These are phyloP conservation scores for Microcera coccophila DNA, from an alignment of 2,329 filamentous ascomycete genomes.

Conservation along the genomic window DNA sequence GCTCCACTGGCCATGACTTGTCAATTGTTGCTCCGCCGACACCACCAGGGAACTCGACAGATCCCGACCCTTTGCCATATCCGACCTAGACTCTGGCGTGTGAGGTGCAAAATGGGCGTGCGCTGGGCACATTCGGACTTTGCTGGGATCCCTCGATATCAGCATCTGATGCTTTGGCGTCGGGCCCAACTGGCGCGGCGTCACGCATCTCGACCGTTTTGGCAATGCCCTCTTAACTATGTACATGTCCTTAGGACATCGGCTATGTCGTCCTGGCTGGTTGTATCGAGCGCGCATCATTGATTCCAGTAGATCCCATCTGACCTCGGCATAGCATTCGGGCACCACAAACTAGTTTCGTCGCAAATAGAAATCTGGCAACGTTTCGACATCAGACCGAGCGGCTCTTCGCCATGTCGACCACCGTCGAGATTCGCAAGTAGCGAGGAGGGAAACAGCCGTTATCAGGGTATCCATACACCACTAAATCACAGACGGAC, in stretches of 20 bases:
- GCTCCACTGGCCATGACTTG: slow-evolving; percentile 22
- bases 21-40: slow-evolving; percentile 28
- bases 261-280: slow-evolving; percentile 14
- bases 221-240: slow-evolving; percentile 25
- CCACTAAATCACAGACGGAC: slow-evolving; percentile 2
- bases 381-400: background rate
- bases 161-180: slow-evolving; percentile 25
- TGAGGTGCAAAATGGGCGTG: slow-evolving; percentile 24
- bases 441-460: background rate
- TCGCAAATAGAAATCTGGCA: too few species aligned
- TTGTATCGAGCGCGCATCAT: slow-evolving; percentile 12
- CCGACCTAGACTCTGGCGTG: slow-evolving; percentile 24
- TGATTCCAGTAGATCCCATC: slow-evolving; percentile 11
- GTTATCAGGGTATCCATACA: background rate
- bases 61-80: slow-evolving; percentile 26
- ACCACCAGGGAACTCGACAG: slow-evolving; percentile 22
- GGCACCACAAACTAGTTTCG: slow-evolving; percentile 9
- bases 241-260: slow-evolving; percentile 16
- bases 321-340: slow-evolving; percentile 5
- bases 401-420: too few species aligned
- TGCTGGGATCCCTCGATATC: slow-evolving; percentile 25
- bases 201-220: slow-evolving; percentile 30
- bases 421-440: too few species aligned
- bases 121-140: slow-evolving; percentile 21
- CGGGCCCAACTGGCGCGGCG: slow-evolving; percentile 23